Evolutionary conservation across 2,329 filamentous ascomycete genomes (phyloP).

Genomic region (Pseudogymnoascus sp.): DNA sequence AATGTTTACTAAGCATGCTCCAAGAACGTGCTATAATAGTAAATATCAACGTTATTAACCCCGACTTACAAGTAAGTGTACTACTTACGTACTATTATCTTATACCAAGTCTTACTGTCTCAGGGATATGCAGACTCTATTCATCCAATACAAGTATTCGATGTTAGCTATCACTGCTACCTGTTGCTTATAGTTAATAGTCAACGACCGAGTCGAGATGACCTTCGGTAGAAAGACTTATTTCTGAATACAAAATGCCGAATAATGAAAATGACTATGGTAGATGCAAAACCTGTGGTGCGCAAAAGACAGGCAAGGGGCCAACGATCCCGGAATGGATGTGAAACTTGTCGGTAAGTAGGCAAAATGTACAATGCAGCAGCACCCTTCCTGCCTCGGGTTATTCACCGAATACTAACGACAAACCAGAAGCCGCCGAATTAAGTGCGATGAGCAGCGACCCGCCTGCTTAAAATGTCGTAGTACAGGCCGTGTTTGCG

Average conservation of each 20-base stretch:
- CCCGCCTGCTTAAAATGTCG: not conserved
- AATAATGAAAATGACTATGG: not conserved
- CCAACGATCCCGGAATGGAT: not conserved
- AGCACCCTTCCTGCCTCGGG: not conserved
- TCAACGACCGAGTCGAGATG: not conserved
- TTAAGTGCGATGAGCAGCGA: not conserved
- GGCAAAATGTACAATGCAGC: not conserved
- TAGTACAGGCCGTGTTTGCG: not conserved
- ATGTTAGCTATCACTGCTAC: not conserved
- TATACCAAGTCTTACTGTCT: not conserved
- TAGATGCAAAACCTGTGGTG: not conserved
- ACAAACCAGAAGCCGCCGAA: not conserved
- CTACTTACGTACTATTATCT: not conserved
- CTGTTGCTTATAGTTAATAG: not conserved
- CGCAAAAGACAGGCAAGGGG: not conserved
- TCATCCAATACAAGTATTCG: not conserved
- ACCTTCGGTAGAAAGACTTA: not conserved
- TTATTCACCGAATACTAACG: not conserved
- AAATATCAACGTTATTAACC: not conserved
- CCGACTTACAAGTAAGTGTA: not conserved
- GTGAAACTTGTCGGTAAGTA: not conserved
- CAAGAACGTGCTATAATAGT: not conserved
- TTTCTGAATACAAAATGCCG: not conserved
- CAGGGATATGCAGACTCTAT: not conserved
- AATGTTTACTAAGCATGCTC: not conserved